Base-by-base conservation (phyloP, 2,329 filamentous ascomycete species). In the Laburnicola sp. region DNA sequence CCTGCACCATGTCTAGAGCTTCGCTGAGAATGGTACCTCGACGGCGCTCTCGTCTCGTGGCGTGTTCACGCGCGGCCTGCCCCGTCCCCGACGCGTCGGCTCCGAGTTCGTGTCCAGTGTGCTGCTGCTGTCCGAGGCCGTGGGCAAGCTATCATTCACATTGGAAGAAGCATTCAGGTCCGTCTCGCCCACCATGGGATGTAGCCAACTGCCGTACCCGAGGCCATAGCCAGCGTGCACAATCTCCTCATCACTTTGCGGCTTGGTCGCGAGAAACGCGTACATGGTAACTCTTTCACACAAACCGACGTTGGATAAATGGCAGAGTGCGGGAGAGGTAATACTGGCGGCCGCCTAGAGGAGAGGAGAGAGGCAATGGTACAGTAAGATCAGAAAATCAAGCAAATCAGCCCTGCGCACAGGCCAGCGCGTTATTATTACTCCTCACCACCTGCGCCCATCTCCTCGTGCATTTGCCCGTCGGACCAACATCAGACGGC, bases 11-110 rank as follows among this genome's bases (percentile, higher is more conserved):
- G 7, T 23, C 11, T 2, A 32, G 9, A 16, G 23, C n/a, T n/a
- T n/a, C n/a, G n/a, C n/a, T 25, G 3, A 44, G n/a, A 30, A 36
- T 40, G 28, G 25, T 52, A 66, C 63, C 51, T 66, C 64, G 26
- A 58, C 51, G 22, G 60, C 59, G 34, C 54, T 63, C 28, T 54
- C 45, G 41, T 65, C 56, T 32, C 53, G 53, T 21, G 44, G 28
- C 21, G 36, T 53, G 2, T 49, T 47, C 7, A 63, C 53, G 2
- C 60, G 56, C n/a, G 63, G 62, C 48, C 63, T 58, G 10, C 59
- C 63, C 22, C 64, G 51, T 11, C 53, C 56, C 38, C 60, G 54
- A 39, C 53, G 57, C 22, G 37, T 30, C 8, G 53, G 42, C 21
- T 28, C 34, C 4, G 34, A n/a, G 43, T 22, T 22, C n/a, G 26